A percentile compares a stretch with the other conserved stretches of the same genome.
Evolutionary conservation across 1,139 yeast species (phyloP).

Genomic region (Magnusiomyces fungicola): DNA sequence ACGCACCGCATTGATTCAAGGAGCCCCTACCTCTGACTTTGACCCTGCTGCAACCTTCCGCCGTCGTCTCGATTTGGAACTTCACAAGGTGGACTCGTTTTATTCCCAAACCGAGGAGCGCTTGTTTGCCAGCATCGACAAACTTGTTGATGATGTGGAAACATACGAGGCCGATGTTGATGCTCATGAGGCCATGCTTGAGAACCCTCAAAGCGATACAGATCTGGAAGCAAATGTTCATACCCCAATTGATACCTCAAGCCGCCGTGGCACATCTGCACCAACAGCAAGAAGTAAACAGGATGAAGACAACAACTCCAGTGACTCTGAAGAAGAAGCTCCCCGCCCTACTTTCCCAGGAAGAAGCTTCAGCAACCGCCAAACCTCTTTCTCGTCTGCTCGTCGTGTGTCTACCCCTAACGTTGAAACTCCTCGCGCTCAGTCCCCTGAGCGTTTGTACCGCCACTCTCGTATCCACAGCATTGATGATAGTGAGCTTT

Average conservation of each 20-base stretch:
- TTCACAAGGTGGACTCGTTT: constrained; percentile 50
- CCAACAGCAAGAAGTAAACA: too few relatives aligned
- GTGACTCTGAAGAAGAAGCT: neutral
- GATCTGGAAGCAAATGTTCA: too few relatives aligned
- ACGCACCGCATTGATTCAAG: constrained; percentile 32
- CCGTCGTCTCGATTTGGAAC: constrained; percentile 48
- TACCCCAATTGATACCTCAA: too few relatives aligned
- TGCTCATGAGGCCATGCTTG: constrained; percentile 5
- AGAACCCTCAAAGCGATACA: too few relatives aligned
- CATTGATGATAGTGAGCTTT: constrained; percentile 2
- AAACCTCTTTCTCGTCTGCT: neutral
- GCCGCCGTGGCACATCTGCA: too few relatives aligned
- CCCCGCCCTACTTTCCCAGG: neutral
- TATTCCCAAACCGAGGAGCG: constrained; percentile 44
- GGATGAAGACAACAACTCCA: neutral
- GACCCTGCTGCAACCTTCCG: constrained; percentile 48
- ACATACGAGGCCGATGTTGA: constrained; percentile 17
- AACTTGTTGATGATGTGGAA: constrained; percentile 34
- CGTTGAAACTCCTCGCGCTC: constrained; percentile 3
- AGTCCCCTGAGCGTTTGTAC: constrained; percentile 1
- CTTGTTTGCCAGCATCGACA: constrained; percentile 41
- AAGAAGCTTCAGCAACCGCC: neutral
- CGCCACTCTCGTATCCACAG: constrained; percentile 5
- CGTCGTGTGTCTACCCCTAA: neutral
- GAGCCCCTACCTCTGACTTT: constrained; percentile 20